Conservation (phyloP, 768 basidiomycete genomes). For the Lyophyllum atratum region DNA sequence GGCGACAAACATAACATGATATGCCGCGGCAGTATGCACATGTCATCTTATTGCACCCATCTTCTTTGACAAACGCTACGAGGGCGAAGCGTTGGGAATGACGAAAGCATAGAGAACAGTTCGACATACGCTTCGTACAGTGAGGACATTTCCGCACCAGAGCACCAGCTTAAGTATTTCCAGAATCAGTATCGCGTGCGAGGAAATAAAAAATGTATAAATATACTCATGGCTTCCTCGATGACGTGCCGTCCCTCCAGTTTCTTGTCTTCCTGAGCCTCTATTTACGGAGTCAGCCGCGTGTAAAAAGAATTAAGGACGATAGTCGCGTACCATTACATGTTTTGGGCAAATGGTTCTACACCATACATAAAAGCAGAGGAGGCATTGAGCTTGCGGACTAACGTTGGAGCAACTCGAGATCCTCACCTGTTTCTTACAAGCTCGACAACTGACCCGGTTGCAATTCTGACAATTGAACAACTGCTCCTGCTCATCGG, state of each 20-base stretch:
- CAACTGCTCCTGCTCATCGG: slow-evolving; percentile 50
- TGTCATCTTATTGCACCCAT: slow-evolving; percentile 76
- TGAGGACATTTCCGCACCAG: slow-evolving; percentile 76
- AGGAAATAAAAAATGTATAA: not conserved
- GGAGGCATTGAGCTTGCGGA: not conserved
- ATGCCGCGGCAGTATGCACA: slow-evolving; percentile 57
- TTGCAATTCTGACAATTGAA: slow-evolving; percentile 46
- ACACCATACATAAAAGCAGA: not conserved
- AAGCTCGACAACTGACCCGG: slow-evolving; percentile 64
- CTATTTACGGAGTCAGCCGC: not conserved
- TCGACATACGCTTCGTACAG: slow-evolving; percentile 58
- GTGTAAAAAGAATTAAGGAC: slow-evolving; percentile 30
- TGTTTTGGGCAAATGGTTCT: slow-evolving; percentile 70
- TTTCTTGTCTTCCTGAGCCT: slow-evolving; percentile 8
- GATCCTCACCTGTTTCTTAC: slow-evolving; percentile 60
- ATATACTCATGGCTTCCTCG: slow-evolving; percentile 81
- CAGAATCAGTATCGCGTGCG: not conserved
- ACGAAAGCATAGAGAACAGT: not conserved
- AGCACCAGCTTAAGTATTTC: slow-evolving; percentile 49
- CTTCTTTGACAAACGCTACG: slow-evolving; percentile 17
- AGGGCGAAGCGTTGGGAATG: not conserved
- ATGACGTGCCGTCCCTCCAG: slow-evolving; percentile 61
- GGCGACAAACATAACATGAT: slow-evolving; percentile 73
- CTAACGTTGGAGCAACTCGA: not conserved
- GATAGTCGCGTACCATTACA: slow-evolving; percentile 23